Base-by-base conservation (phyloP, 2,329 filamentous ascomycete species). In the Pseudocercospora musae region DNA sequence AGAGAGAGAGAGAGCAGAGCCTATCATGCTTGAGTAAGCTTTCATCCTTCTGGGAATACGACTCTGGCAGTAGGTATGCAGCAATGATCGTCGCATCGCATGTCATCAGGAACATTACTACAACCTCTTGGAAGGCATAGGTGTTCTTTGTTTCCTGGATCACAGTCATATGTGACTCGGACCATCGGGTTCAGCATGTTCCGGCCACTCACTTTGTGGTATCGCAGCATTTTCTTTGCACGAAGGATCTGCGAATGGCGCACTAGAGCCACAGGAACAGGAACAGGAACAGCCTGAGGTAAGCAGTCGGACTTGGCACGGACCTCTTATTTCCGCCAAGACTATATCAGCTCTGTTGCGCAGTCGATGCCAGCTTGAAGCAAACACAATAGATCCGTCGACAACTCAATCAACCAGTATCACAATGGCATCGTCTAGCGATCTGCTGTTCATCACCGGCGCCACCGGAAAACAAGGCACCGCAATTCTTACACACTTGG, bases 391-490 rank as follows among this genome's bases (percentile, higher is more conserved):
- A 33, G 2, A 23, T 10, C 13, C 18, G 3, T 23, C 8, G 4
- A 46, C 21, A 20, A 23, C 13, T 21, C 18, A 46, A 46, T 46
- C 42, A 46, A 20, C 2, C 4, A 2, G 8, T 46, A 11, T 23
- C 13, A 46, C 8, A 20, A 48, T 23, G 44, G 9, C 44, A 21
- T 48, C 18, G 18, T 15, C 13, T 1, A 72, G 71, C 21, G 73
- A 77, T 46, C 48, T 77, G 37, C 64, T 79, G 27, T 71, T 77
- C 29, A 63, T 79, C 25, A 78, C 76, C 40, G 76, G 72, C 58
- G 75, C 77, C 4, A 71, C 71, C 21, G 77, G 77, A 50, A 78
- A 77, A 56, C 77, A 78, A 67, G 70, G 70, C 62, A 63, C 68
- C 7, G 64, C 66, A 2, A 70, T 79, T 27, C 71, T 79, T 37